Evolutionary conservation across 768 basidiomycete genomes (phyloP).

Genomic region (Saitozyma sp.): DNA sequence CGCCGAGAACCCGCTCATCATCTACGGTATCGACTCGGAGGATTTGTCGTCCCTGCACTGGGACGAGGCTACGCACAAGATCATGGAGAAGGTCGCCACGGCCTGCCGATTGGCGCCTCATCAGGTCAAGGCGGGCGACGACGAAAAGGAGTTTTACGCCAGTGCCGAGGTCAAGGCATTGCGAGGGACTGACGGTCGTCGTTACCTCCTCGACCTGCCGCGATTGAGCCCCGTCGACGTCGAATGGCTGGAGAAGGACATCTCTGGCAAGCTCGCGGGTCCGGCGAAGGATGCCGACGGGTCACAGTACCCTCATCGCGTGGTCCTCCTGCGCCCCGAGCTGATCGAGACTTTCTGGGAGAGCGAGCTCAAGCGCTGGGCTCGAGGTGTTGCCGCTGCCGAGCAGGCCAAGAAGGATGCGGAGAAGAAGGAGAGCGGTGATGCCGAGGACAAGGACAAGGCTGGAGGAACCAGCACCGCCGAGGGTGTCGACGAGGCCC

Average conservation of each 20-base stretch:
- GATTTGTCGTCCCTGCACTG: conserved; percentile 51
- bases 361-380: conserved; percentile 54
- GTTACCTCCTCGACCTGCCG: conserved; percentile 56
- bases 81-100: conserved; percentile 53
- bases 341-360: conserved; percentile 56
- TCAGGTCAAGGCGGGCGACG: conserved; percentile 48
- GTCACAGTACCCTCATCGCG: conserved; percentile 53
- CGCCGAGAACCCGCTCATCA: conserved; percentile 53
- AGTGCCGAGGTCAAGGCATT: conserved; percentile 56
- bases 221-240: conserved; percentile 55
- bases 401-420: conserved; percentile 34
- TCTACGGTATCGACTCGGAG: conserved; percentile 56
- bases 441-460: conserved; percentile 17
- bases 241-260: conserved; percentile 55
- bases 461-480: conserved; percentile 20
- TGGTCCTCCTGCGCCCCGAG: conserved; percentile 55
- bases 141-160: conserved; percentile 51
- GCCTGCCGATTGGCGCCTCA: conserved; percentile 53
- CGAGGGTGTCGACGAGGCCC: conserved; percentile 10
- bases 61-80: conserved; percentile 49
- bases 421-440: conserved; percentile 21
- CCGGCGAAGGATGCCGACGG: conserved; percentile 17
- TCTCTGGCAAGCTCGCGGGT: conserved; percentile 29
- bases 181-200: conserved; percentile 55
- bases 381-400: conserved; percentile 38